These are phyloP conservation scores for Dendrothele bispora DNA, from an alignment of 768 basidiomycete species.

Conservation along the genomic window DNA sequence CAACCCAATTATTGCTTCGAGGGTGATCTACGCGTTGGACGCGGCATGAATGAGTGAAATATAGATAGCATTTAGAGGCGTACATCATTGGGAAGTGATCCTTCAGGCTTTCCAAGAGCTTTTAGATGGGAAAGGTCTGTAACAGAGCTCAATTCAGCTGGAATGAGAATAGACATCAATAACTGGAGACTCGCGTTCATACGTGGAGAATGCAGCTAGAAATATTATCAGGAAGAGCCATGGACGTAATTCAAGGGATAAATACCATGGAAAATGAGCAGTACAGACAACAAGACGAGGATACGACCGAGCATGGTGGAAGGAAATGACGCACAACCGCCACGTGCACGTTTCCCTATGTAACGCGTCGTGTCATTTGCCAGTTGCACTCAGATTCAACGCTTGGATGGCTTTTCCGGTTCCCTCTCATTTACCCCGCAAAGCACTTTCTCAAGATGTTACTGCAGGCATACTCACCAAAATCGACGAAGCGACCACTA, in stretches of 20 bases:
- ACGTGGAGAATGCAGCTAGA: conserved; percentile 76
- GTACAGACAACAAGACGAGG: conserved; percentile 44
- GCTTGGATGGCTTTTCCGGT: conserved; percentile 69
- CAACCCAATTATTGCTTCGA: conserved; percentile 65
- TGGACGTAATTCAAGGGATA: neutral
- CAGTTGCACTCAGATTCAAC: conserved; percentile 5
- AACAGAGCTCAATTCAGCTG: neutral
- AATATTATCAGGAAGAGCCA: conserved; percentile 1
- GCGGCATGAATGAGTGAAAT: neutral
- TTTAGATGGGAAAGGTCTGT: conserved; percentile 77
- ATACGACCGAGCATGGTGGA: conserved; percentile 44
- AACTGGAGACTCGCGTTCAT: conserved; percentile 58
- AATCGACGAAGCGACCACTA: conserved; percentile 59
- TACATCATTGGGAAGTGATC: conserved; percentile 64
- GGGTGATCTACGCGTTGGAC: conserved; percentile 55
- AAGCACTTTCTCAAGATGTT: conserved; percentile 57
- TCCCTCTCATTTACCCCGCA: conserved; percentile 72
- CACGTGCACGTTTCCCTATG: neutral
- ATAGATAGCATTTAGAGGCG: conserved; percentile 12
- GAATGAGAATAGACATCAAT: neutral
- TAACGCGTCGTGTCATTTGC: too few species aligned
- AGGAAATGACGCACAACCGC: neutral
- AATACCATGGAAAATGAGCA: conserved; percentile 58
- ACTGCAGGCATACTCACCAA: conserved; percentile 72
- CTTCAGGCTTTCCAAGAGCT: conserved; percentile 71